Conservation (phyloP, 2,329 filamentous ascomycete genomes). For the Clarireedia hainanense region DNA sequence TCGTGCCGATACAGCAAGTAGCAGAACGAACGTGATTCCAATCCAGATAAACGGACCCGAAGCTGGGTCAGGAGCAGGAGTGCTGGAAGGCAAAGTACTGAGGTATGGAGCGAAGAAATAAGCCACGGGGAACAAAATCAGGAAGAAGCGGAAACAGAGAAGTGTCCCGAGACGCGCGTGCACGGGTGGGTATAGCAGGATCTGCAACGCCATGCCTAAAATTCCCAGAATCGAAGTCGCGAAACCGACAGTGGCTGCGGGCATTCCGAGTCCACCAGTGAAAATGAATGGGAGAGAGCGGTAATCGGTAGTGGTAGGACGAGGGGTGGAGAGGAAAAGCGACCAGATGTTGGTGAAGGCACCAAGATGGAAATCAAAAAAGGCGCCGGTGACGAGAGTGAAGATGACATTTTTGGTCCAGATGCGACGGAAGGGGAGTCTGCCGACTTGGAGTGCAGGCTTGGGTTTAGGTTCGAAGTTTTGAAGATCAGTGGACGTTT, state of each 20-base stretch:
- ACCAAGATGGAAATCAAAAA: constrained; percentile 20
- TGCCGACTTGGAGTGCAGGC: background rate
- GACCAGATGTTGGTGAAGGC: constrained; percentile 53
- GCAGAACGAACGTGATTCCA: constrained; percentile 44
- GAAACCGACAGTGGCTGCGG: constrained; percentile 56
- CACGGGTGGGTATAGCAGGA: constrained; percentile 59
- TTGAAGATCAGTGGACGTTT: background rate
- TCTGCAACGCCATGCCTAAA: constrained; percentile 60
- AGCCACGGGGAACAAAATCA: constrained; percentile 58
- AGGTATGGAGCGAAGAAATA: constrained; percentile 63
- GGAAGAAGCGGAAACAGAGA: constrained; percentile 55
- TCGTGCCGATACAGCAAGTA: constrained; percentile 48
- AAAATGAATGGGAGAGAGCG: constrained; percentile 32
- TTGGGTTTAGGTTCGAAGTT: constrained; percentile 2
- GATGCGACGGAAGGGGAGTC: constrained; percentile 15
- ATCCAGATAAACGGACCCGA: constrained; percentile 46
- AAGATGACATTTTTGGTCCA: constrained; percentile 27
- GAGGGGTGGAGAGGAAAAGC: constrained; percentile 51
- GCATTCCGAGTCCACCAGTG: constrained; percentile 60
- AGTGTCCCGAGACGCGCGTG: constrained; percentile 59
- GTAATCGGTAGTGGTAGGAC: constrained; percentile 27
- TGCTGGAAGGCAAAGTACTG: constrained; percentile 36
- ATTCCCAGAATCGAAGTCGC: constrained; percentile 63
- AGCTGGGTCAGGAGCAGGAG: constrained; percentile 29
- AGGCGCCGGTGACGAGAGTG: constrained; percentile 46